Base-by-base conservation (phyloP, 805 yeast genomes). In the baker's yeast (Saccharomyces cerevisiae) region DNA sequence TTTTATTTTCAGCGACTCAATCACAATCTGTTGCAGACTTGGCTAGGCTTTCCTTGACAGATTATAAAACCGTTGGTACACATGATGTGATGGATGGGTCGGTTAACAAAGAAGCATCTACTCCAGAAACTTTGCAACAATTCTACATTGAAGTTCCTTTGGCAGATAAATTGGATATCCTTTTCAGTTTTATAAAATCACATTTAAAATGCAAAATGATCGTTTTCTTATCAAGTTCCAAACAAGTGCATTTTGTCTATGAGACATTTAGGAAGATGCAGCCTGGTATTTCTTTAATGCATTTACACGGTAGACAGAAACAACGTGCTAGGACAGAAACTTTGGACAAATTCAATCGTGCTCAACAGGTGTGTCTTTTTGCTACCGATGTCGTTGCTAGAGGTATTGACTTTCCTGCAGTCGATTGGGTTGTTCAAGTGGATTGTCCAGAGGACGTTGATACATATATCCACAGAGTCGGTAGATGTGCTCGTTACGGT, bases 321-420 rank as follows among this genome's bases (percentile, higher is more conserved):
- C 96, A 90, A 66, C 82, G 87, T n/a, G 84, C 96, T 1, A 77
- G 97, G 62, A 76, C 88, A 55, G 97, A 90, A 63, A 85, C 94
- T 6, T 81, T 92, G 1, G 76, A 77, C 53, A 87, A 87, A 69
- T 89, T 89, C 68, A 79, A 89, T 9, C 80, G 84, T 54, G 84
- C 95, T 2, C 87, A 85, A 60, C 81, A 86, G 52, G 87, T 88
- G 14, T 89, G 96, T 72, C 72, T 89, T 49, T 83, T 89, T 65
- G 94, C 96, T 0, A 89, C 97, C 0, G 97, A 89, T 71, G 85
- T 89, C 48, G 96, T 89, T 11, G 96, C 97, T 1, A 76, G 97
- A 67, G 97, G 97, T 17, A 79, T 89, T 46, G 97, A 89, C 69
- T 89, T 90, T 70, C 96, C 97, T 0, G 87, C 91, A 5, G 87